A percentile compares a stretch with the other conserved stretches of the same genome.
These are phyloP conservation scores for Diospyros lotus DNA, from an alignment of 148 eudicot genomes.

Conservation along the genomic window DNA sequence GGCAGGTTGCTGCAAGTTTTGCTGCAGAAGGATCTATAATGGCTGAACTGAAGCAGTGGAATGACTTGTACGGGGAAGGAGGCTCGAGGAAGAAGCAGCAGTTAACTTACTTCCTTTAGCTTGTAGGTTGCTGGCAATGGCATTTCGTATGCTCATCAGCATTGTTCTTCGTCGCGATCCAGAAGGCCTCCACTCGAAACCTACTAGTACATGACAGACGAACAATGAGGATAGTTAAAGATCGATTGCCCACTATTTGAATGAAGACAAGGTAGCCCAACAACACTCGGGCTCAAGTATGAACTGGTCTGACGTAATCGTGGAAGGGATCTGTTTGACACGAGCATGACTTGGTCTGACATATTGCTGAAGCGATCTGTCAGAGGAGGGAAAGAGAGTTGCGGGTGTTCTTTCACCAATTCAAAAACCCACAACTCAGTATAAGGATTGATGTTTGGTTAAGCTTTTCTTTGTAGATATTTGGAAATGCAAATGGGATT, in stretches of 20 bases:
- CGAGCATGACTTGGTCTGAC: too few relatives aligned
- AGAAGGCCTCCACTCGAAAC: background rate
- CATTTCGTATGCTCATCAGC: background rate
- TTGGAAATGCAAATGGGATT: slow-evolving; percentile 15
- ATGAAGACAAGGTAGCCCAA: too few relatives aligned
- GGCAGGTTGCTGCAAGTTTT: slow-evolving; percentile 76
- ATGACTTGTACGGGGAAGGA: slow-evolving; percentile 80
- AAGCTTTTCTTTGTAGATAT: background rate
- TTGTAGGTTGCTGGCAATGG: background rate
- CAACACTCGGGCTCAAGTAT: too few relatives aligned
- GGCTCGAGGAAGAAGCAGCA: slow-evolving; percentile 78
- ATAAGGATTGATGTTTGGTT: background rate
- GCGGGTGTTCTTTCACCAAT: slow-evolving; percentile 2
- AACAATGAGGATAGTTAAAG: too few relatives aligned
- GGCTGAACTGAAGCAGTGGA: slow-evolving; percentile 79
- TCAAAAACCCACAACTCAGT: background rate
- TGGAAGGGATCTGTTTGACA: too few relatives aligned
- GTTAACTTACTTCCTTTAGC: slow-evolving; percentile 68
- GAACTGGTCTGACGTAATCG: too few relatives aligned
- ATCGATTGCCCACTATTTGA: too few relatives aligned
- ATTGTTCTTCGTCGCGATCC: background rate
- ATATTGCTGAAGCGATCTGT: too few relatives aligned
- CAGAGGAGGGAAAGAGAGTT: background rate
- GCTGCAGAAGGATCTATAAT: slow-evolving; percentile 69
- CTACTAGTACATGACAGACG: background rate